Conservation (phyloP, 2,329 filamentous ascomycete species). For the Emmonsiellopsis sp. region DNA sequence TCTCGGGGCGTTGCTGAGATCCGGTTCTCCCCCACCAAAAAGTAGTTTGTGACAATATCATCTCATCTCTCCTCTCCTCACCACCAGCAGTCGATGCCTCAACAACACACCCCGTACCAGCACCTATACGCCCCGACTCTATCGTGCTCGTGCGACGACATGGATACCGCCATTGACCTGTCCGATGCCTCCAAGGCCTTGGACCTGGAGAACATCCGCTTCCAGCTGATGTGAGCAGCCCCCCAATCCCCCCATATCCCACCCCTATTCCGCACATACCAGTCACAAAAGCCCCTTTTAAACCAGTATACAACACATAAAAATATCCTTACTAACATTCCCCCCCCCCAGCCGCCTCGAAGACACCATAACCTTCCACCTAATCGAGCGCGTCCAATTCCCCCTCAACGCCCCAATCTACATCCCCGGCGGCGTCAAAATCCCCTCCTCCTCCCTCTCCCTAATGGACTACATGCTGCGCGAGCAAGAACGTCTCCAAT, state of each 20-base stretch:
- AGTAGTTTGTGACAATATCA: no score
- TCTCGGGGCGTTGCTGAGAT: no score
- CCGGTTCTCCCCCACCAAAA: no score
- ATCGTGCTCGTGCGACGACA: slow-evolving; percentile 32
- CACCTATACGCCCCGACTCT: background rate
- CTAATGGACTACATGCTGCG: slow-evolving; percentile 91
- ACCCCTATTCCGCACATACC: no score
- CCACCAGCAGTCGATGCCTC: background rate
- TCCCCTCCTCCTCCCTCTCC: slow-evolving; percentile 64
- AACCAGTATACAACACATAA: background rate
- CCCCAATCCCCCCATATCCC: background rate
- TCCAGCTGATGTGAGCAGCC: slow-evolving; percentile 76
- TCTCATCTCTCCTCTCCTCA: background rate
- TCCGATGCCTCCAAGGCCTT: slow-evolving; percentile 76
- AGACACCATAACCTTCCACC: slow-evolving; percentile 93
- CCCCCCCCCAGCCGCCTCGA: slow-evolving; percentile 65
- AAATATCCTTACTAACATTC: background rate
- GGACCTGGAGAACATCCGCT: slow-evolving; percentile 84
- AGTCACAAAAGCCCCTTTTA: no score
- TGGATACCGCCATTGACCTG: slow-evolving; percentile 88
- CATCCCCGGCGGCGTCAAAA: slow-evolving; percentile 63
- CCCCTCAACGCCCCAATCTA: slow-evolving; percentile 87
- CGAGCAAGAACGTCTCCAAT: slow-evolving; percentile 86
- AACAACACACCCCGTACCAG: background rate
- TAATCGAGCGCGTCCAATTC: slow-evolving; percentile 98